Base-by-base conservation (phyloP, 441 rosid genomes). In the Isatis lusitanica region DNA sequence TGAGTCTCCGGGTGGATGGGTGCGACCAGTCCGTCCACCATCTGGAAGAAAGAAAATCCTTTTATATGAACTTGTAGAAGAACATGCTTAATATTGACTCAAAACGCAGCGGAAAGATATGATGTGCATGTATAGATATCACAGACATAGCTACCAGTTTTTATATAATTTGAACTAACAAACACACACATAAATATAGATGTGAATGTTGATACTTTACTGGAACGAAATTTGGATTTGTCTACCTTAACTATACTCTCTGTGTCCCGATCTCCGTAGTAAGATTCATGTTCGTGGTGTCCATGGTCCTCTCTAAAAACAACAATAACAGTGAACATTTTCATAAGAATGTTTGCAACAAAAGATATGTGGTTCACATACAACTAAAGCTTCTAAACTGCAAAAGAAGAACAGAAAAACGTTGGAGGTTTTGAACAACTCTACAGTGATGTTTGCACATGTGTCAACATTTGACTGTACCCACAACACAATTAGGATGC, bases 231-330 rank as follows among this genome's bases (percentile, higher is more conserved):
- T 42, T 58, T 73, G 42, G 70, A 75, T 60, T 15, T 48, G 8
- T 71, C 56, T 78, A 90, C 99, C 97, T 89, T 87, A 53, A 93
- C 94, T 86, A 96, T 85, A 79, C 88, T 85, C 0, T 96, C 97
- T 35, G 97, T 89, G 82, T 96, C 99, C 70, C 98, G 94, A 80
- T 96, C 92, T 81, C 99, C 99, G 84, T 93, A 90, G 83, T 96
- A 96, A 44, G 97, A 90, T 80, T 96, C 99, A 83, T 96, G 99
- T 9, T 93, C 96, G 74, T 96, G 99, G 83, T 90, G 97, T 53
- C 98, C 99, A 74, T 87, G 96, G 58, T 96, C 98, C 71, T 89
- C 97, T 79, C 98, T 93, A 85, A 67, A 61, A 85, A 50, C 57
- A 63, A 56, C 46, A 73, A 66, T n/a, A 75, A 42, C 55, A 58